Conservation (phyloP, 345 rosid genomes). For the Aquilaria yunnanensis region DNA sequence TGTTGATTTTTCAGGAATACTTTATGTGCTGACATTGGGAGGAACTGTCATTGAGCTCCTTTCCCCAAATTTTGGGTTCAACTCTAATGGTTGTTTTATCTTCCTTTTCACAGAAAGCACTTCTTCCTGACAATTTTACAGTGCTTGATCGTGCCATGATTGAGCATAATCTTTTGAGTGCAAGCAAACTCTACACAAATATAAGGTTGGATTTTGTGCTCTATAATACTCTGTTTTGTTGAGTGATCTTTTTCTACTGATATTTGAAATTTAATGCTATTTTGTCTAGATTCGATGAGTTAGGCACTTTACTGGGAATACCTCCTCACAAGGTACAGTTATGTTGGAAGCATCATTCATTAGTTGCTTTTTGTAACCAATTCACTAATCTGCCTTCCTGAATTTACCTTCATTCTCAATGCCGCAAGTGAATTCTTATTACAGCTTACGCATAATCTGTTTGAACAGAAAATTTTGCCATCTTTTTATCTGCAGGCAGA, state of each 20-base stretch:
- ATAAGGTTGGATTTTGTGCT: slow-evolving; percentile 47
- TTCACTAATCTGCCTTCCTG: too few relatives aligned
- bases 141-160: slow-evolving; percentile 97
- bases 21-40: too few relatives aligned
- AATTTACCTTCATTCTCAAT: background rate
- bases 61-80: background rate
- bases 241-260: slow-evolving; percentile 7
- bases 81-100: slow-evolving; percentile 3
- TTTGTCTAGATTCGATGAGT: slow-evolving; percentile 70
- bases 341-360: background rate
- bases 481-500: slow-evolving; percentile 51
- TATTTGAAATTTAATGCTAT: background rate
- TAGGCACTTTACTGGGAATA: slow-evolving; percentile 94
- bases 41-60: too few relatives aligned
- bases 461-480: background rate
- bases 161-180: slow-evolving; percentile 96
- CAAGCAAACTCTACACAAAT: slow-evolving; percentile 94
- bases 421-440: background rate
- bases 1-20: slow-evolving; percentile 9
- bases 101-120: slow-evolving; percentile 69
- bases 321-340: slow-evolving; percentile 70
- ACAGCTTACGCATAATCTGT: background rate
- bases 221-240: background rate
- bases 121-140: slow-evolving; percentile 85
- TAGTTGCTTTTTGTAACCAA: too few relatives aligned